phyloP scores from a whole-genome alignment of 139 green algal species.

The Chlamydomonas asymmetrica region DNA sequence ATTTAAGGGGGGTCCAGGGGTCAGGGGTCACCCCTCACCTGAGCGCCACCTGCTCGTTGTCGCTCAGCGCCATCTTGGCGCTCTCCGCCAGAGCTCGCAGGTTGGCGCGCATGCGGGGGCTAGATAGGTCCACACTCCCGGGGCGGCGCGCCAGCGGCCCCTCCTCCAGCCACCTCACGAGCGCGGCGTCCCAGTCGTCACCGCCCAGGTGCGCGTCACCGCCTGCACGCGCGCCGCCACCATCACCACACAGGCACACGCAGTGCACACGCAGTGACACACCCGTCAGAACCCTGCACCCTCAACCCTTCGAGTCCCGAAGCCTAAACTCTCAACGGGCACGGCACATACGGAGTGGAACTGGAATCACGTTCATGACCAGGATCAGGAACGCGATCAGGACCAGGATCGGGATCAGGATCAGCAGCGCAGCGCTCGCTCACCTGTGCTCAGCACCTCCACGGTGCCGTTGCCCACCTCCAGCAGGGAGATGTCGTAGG shows the following conservation, averaged over 20 bases:
- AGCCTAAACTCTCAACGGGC: no score
- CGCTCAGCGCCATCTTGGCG: slow-evolving; percentile 77
- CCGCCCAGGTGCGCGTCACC: slow-evolving; percentile 84
- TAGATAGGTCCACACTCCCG: slow-evolving; percentile 19
- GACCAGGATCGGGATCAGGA: no score
- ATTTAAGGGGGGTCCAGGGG: no score
- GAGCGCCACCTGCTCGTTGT: slow-evolving; percentile 45
- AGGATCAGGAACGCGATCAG: no score
- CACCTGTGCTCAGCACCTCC: slow-evolving; percentile 84
- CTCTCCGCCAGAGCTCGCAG: slow-evolving; percentile 68
- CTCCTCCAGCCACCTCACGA: slow-evolving; percentile 65
- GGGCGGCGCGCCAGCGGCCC: slow-evolving; percentile 48
- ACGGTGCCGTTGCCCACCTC: slow-evolving; percentile 83
- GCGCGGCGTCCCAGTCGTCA: slow-evolving; percentile 82
- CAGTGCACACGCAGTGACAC: not conserved
- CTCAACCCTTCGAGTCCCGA: no score
- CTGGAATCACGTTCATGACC: no score
- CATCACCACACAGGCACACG: no score
- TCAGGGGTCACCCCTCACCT: slow-evolving; percentile 29
- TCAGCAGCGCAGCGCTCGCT: not conserved
- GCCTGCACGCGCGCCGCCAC: slow-evolving; percentile 38
- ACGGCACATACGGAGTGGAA: no score
- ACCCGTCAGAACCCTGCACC: not conserved
- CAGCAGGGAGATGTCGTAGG: slow-evolving; percentile 86
- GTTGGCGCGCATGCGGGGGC: slow-evolving; percentile 51